phyloP scores from a whole-genome alignment of 176 grass and related monocot species.

The Musa itinerans region DNA sequence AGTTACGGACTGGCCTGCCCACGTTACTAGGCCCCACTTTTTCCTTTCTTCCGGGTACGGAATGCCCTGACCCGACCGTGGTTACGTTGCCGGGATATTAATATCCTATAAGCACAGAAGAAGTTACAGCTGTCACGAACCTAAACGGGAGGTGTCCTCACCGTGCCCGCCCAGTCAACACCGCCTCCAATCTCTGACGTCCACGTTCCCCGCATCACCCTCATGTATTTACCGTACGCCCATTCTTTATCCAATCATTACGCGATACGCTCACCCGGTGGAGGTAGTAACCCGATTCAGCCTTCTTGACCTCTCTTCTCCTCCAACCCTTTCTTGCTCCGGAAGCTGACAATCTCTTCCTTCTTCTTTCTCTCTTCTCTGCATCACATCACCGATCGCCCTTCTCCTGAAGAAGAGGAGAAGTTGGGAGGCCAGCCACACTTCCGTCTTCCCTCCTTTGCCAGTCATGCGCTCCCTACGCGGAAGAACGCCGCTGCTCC shows the following conservation, averaged over 20 bases:
- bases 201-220: background rate
- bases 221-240: background rate
- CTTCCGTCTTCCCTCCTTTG: background rate
- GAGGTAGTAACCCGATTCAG: constrained; percentile 60
- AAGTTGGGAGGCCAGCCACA: background rate
- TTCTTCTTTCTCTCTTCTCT: background rate
- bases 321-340: background rate
- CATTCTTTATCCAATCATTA: background rate
- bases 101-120: background rate
- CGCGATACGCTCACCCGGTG: constrained; percentile 37
- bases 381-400: no score
- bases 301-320: background rate
- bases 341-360: background rate
- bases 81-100: background rate
- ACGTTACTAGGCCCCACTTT: background rate
- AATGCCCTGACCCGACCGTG: background rate
- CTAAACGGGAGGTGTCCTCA: background rate
- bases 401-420: background rate
- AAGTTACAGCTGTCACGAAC: background rate
- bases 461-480: constrained; percentile 47
- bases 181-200: background rate
- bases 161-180: background rate
- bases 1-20: constrained; percentile 5
- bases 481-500: constrained; percentile 31
- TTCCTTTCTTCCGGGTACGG: constrained; percentile 2